Evolutionary conservation across 768 basidiomycete genomes (phyloP).

Genomic region (Mycena maculata): DNA sequence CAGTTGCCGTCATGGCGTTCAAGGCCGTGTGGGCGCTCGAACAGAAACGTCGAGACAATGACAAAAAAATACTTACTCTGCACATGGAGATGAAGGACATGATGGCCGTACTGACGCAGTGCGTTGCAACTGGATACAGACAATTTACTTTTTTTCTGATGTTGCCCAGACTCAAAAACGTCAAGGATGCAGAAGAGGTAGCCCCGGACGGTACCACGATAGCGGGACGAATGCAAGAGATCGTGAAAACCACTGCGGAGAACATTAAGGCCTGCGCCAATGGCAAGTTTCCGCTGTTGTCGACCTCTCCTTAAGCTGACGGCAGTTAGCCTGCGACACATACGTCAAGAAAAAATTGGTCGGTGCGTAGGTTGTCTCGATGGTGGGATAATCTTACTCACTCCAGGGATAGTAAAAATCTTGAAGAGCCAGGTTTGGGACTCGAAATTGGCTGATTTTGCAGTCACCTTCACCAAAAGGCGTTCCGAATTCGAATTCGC

Average conservation of each 20-base stretch:
- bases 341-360: conserved; percentile 23
- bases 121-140: conserved; percentile 8
- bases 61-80: conserved; percentile 49
- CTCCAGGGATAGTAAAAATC: conserved; percentile 39
- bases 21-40: conserved; percentile 53
- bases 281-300: conserved; percentile 38
- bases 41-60: conserved; percentile 52
- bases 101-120: conserved; percentile 52
- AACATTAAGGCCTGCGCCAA: conserved; percentile 50
- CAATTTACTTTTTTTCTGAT: neutral
- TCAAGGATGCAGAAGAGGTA: conserved; percentile 41
- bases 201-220: conserved; percentile 46
- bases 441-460: conserved; percentile 37
- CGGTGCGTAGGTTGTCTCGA: neutral
- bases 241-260: conserved; percentile 40
- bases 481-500: conserved; percentile 43
- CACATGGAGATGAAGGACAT: conserved; percentile 54
- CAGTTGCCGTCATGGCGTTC: conserved; percentile 54
- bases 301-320: neutral
- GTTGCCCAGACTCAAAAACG: conserved; percentile 42
- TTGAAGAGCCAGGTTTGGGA: conserved; percentile 47
- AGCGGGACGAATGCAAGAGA: conserved; percentile 43
- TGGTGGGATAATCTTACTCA: neutral
- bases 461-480: conserved; percentile 37
- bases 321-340: conserved; percentile 18